Evolutionary conservation across 1,139 yeast species (phyloP), one percentile per base, ranked within the genome.

Genomic region (Taphrina betulina): DNA sequence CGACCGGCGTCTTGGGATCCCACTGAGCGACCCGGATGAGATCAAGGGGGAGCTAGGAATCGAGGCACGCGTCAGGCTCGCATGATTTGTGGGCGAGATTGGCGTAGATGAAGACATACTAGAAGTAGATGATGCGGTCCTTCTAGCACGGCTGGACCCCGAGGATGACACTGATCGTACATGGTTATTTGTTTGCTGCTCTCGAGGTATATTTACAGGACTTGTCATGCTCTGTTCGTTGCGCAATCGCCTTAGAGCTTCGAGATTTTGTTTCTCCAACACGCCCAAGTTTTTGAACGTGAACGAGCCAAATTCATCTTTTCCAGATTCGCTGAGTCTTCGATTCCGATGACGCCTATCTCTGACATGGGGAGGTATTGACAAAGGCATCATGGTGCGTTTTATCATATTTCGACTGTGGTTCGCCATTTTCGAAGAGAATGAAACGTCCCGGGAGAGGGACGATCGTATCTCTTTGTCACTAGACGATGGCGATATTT

Each of bases 231-330:
- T 63, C 69, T 87, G 95, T 67, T 92, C 97, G 44, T 77, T 82
- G 65, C 88, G 86, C 65, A 94, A 77, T 61, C 95, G 74, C 65
- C 86, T 86, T 59, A 94, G 87, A 14, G 87, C 90, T 69, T 90
- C 97, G 67, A 87, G 88, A 66, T 94, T 94, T 16, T 96, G 97
- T 65, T 85, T 86, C 64, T 92, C 98, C 60, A 94, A 75, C 3
- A 94, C 94, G 10, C 92, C 83, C 61, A 94, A 72, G 67, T 94
- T 94, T 63, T 96, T 77, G 70, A 87, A 94, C 60, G 87, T 83
- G 69, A 94, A 94, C 2, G 94, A 83, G 0, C 99, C 99, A 77
- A 92, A 94, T 64, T 90, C 97, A 29, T 81, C 79, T 5, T 60
- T 61, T 5, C 60, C 60, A 45, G 78, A 71, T 61, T 88, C 96